Base-by-base conservation (phyloP, 129 eudicot species). In the Artemisia annua region DNA sequence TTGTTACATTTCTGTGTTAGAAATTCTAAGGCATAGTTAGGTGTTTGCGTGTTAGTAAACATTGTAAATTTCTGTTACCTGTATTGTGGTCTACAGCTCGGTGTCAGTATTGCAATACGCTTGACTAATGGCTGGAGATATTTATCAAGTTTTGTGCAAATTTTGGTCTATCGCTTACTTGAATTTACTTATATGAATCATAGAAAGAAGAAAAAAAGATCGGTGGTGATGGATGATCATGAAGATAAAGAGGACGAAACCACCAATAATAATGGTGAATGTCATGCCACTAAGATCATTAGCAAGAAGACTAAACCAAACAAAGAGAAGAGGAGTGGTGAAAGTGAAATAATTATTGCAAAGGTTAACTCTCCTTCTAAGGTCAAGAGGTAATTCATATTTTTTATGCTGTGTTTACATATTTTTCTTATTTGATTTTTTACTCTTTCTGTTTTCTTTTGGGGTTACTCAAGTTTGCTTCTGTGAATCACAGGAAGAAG, bases 181-280 rank as follows among this genome's bases (percentile, higher is more conserved):
- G 66, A 35, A 72, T 69, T 66, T 58, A 13, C 61, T 65, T 63
- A 49, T 57, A 71, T 75, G 51, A 51, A 69, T 63, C 18, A 67
- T 44, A 91, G 91, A 81, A 81, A 75, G 80, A 91, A 85, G 82
- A 87, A 83, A 66, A 87, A 73, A 35, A 75, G 85, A 49, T 39
- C 48, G 24, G 72, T 63, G 26, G 76, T 56, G 70, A 64, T 60
- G 32, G 75, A 60, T 69, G 65, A 17, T 75, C 48, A 65, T 75
- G 78, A 74, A 60, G 79, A 75, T 70, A 81, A 71, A 66, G 81
- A 81, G 66, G 35, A 59, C 19, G 75, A 32, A 39, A 39, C 46
- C 75, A 75, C 30, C 75, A 22, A 53, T 52, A 66, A 60, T 48
- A 52, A 48, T 16, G 71, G 70, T 44, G 84, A 59, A 66, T 43